Percentiles rank a stretch among this genome's conserved stretches.
Conservation (phyloP, 2,329 filamentous ascomycete species). For the Ophiocordyceps sinensis region DNA sequence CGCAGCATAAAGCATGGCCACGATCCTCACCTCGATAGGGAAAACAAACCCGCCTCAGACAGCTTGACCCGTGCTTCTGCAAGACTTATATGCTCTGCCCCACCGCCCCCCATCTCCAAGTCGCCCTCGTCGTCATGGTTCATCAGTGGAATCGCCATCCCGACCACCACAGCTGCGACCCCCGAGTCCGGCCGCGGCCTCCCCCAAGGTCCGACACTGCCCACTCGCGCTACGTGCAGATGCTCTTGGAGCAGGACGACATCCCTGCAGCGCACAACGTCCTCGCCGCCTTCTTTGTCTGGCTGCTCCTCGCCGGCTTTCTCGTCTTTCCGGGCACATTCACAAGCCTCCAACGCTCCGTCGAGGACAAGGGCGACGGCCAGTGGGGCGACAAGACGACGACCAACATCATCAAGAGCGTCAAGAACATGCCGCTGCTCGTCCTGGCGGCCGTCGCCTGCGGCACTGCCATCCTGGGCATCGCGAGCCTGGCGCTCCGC, state of each 20-base stretch:
- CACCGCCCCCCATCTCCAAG: no score
- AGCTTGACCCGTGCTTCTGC: no score
- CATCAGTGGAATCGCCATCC: no score
- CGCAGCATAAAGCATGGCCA: no score
- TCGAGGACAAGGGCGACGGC: constrained; percentile 7
- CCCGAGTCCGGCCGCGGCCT: no score
- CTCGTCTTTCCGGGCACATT: constrained; percentile 38
- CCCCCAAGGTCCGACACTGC: no score
- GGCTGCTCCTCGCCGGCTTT: constrained; percentile 37
- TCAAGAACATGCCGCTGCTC: constrained; percentile 23
- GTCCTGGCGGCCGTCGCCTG: constrained; percentile 25
- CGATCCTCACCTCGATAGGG: no score
- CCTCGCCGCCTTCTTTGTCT: constrained; percentile 22
- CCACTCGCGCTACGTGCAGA: no score
- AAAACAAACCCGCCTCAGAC: no score
- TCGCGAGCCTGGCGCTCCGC: constrained; percentile 26
- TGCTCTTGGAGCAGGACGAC: constrained; percentile 19
- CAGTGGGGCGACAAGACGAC: constrained; percentile 7
- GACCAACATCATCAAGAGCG: constrained; percentile 10
- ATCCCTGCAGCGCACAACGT: constrained; percentile 32
- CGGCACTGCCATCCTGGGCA: constrained; percentile 16
- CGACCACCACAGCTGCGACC: no score
- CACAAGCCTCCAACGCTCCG: constrained; percentile 20
- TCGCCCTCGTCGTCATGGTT: no score
- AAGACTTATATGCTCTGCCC: no score